These are phyloP conservation scores for Mycosarcoma maydis DNA, from an alignment of 1,284 basidiomycete species.

Conservation along the genomic window DNA sequence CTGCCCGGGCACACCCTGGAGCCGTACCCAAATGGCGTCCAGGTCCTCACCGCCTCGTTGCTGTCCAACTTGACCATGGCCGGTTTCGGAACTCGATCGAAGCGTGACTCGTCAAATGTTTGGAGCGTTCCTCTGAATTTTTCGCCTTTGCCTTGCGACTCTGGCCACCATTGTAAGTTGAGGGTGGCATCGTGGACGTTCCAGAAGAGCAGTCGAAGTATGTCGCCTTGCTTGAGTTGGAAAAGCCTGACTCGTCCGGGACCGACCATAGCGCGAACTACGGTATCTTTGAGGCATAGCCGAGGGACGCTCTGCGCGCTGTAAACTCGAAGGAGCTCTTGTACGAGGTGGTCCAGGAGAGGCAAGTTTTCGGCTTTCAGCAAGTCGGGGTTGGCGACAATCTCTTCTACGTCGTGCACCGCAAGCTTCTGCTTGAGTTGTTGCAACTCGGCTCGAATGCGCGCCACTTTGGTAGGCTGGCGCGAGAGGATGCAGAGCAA, in stretches of 20 bases:
- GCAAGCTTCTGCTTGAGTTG: not conserved
- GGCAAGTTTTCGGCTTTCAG: slow-evolving; percentile 13
- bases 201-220: slow-evolving; percentile 18
- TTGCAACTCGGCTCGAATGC: not conserved
- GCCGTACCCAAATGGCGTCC: slow-evolving; percentile 22
- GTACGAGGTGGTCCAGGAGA: slow-evolving; percentile 11
- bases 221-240: slow-evolving; percentile 19
- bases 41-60: slow-evolving; percentile 16
- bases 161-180: slow-evolving; percentile 19
- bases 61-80: not conserved
- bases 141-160: not conserved
- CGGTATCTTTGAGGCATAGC: slow-evolving; percentile 14
- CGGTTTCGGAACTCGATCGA: slow-evolving; percentile 1
- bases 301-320: slow-evolving; percentile 11
- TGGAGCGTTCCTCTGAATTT: slow-evolving; percentile 8
- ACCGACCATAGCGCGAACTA: slow-evolving; percentile 1
- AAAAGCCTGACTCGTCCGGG: not conserved
- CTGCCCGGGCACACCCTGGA: slow-evolving; percentile 17
- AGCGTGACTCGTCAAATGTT: slow-evolving; percentile 16
- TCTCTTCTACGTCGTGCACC: not conserved
- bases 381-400: slow-evolving; percentile 4
- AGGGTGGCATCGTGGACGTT: slow-evolving; percentile 5
- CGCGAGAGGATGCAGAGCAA: slow-evolving; percentile 12
- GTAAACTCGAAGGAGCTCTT: slow-evolving; percentile 17
- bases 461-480: not conserved